Conservation (phyloP, 805 yeast species). For the Wickerhamiella slavikovae region DNA sequence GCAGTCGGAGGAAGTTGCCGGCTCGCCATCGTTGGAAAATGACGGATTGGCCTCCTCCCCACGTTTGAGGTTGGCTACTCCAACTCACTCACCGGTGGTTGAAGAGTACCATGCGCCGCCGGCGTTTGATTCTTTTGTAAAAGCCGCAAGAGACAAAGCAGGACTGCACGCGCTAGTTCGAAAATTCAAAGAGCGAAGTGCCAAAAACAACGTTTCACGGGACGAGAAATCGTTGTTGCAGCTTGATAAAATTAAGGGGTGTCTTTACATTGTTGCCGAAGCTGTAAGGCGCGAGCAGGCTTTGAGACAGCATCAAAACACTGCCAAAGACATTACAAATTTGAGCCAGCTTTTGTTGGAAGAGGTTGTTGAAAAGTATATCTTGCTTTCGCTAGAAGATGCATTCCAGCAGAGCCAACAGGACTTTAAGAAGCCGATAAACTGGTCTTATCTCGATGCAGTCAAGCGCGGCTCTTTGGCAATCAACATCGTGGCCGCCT, state of each 20-base stretch:
- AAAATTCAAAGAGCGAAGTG: conserved; percentile 1
- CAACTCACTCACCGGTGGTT: too few relatives aligned
- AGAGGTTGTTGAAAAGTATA: conserved; percentile 53
- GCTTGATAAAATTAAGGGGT: conserved; percentile 33
- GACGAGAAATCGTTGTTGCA: conserved; percentile 14
- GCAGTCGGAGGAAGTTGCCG: too few relatives aligned
- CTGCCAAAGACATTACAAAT: conserved; percentile 42
- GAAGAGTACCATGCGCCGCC: conserved; percentile 13
- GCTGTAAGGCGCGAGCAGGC: conserved; percentile 57
- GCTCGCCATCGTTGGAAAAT: too few relatives aligned
- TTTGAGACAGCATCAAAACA: conserved; percentile 19
- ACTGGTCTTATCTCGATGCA: conserved; percentile 28
- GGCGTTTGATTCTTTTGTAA: conserved; percentile 2
- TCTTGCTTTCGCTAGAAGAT: conserved; percentile 56
- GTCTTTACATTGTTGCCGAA: conserved; percentile 55
- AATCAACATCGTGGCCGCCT: conserved; percentile 43
- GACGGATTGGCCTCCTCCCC: too few relatives aligned
- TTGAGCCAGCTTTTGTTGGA: conserved; percentile 44
- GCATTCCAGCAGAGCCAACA: conserved; percentile 22
- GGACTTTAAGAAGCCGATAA: conserved; percentile 16
- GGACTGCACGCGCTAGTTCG: conserved; percentile 2
- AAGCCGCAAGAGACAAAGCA: conserved; percentile 9
- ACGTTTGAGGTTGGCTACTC: too few relatives aligned
- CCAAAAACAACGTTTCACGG: conserved; percentile 4
- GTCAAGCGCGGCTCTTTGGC: conserved; percentile 38